Evolutionary conservation across 805 yeast genomes (phyloP).

Genomic region (Deakozyma indianensis): DNA sequence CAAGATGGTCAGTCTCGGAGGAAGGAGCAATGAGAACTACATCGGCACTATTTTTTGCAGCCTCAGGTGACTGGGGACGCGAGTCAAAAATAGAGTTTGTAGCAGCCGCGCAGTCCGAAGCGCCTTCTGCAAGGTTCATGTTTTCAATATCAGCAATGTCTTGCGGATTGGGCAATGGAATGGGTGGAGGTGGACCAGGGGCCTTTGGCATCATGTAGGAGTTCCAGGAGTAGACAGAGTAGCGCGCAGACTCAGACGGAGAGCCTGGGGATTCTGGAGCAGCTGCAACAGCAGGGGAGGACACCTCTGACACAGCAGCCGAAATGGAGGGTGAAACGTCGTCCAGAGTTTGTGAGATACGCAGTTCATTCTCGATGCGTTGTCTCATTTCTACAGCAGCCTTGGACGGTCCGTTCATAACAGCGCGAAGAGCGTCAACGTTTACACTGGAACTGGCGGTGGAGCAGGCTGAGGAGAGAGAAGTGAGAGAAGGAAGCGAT

Average conservation of each 20-base stretch:
- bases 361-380: neutral
- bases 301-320: neutral
- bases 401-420: neutral
- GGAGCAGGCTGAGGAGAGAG: neutral
- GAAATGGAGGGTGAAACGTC: neutral
- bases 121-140: neutral
- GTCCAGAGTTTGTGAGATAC: neutral
- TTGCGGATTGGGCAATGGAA: neutral
- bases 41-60: too few species aligned
- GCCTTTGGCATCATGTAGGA: neutral
- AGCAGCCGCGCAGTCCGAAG: neutral
- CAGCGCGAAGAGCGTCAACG: neutral
- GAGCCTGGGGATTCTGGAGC: neutral
- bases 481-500: neutral
- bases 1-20: too few species aligned
- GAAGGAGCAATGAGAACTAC: too few species aligned
- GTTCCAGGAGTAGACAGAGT: constrained; percentile 1
- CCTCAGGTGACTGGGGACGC: too few species aligned
- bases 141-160: neutral
- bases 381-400: neutral
- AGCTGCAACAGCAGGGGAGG: neutral
- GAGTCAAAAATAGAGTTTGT: too few species aligned
- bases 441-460: neutral
- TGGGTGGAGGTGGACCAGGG: neutral
- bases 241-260: neutral